A percentile compares a stretch with the other conserved stretches of the same genome.
phyloP scores from a whole-genome alignment of 108 stramenopile species.

The Fragilaria radians region DNA sequence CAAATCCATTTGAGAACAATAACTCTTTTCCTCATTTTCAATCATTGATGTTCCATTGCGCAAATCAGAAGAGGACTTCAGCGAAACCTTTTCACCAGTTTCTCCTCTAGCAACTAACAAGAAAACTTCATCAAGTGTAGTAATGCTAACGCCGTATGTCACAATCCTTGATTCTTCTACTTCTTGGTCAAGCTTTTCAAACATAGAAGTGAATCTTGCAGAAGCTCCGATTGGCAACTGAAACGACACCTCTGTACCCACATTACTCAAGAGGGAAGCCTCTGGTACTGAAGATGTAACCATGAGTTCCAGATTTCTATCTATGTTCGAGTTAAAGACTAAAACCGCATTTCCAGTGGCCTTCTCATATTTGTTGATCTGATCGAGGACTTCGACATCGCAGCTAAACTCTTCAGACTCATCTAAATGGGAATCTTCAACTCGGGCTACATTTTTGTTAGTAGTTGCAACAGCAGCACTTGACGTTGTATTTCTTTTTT shows the following conservation, averaged over 20 bases:
- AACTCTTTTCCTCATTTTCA: conserved; percentile 18
- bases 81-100: conserved; percentile 3
- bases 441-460: background rate
- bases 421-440: background rate
- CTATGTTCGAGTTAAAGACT: conserved; percentile 7
- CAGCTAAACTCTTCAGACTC: background rate
- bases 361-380: too few species aligned
- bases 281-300: conserved; percentile 58
- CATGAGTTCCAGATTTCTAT: conserved; percentile 31
- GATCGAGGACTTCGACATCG: conserved; percentile 3
- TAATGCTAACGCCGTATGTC: conserved; percentile 93
- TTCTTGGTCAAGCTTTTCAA: conserved; percentile 71
- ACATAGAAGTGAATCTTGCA: conserved; percentile 67
- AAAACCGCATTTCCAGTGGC: background rate
- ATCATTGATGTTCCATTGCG: background rate
- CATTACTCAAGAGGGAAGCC: conserved; percentile 74
- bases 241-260: conserved; percentile 91
- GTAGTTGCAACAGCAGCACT: background rate
- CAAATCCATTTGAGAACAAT: conserved; percentile 28
- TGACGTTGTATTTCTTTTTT: background rate
- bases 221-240: conserved; percentile 87
- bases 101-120: conserved; percentile 51
- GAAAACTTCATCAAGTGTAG: conserved; percentile 93
- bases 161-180: conserved; percentile 38
- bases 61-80: background rate